These are phyloP conservation scores for Sporothrix pallida DNA, from an alignment of 2,329 filamentous ascomycete species.

Conservation along the genomic window DNA sequence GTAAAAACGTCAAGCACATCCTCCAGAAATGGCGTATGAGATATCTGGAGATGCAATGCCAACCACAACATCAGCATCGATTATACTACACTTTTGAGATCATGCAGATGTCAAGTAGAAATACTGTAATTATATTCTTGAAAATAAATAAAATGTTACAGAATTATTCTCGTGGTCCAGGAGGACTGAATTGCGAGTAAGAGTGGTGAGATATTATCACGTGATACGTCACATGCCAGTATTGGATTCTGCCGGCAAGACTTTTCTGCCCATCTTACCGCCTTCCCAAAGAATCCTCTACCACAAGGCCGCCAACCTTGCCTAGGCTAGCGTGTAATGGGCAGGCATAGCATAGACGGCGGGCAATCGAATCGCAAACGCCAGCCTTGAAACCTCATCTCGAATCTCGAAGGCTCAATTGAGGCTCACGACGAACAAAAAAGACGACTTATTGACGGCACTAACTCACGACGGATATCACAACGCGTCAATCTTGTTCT, in stretches of 20 bases:
- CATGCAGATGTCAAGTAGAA: too few relatives aligned
- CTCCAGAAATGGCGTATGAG: too few relatives aligned
- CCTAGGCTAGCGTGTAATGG: constrained; percentile 20
- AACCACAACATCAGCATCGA: too few relatives aligned
- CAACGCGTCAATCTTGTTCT: background rate
- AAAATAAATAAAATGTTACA: too few relatives aligned
- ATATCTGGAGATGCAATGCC: too few relatives aligned
- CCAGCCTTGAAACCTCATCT: constrained; percentile 20
- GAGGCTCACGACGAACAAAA: background rate
- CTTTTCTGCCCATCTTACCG: constrained; percentile 32
- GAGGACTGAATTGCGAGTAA: background rate
- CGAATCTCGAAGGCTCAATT: constrained; percentile 15
- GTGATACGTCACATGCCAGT: constrained; percentile 5
- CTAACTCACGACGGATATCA: background rate
- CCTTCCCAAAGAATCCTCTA: constrained; percentile 20
- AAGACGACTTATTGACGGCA: background rate
- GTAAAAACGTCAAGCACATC: too few relatives aligned
- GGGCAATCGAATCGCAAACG: constrained; percentile 2
- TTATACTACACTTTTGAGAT: too few relatives aligned
- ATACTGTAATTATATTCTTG: too few relatives aligned
- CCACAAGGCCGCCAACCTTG: constrained; percentile 11
- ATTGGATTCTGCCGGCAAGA: constrained; percentile 8
- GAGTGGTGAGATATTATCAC: background rate
- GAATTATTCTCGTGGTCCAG: too few relatives aligned
- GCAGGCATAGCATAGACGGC: background rate